Conservation (phyloP, 345 rosid species). For the Triadica sebifera region DNA sequence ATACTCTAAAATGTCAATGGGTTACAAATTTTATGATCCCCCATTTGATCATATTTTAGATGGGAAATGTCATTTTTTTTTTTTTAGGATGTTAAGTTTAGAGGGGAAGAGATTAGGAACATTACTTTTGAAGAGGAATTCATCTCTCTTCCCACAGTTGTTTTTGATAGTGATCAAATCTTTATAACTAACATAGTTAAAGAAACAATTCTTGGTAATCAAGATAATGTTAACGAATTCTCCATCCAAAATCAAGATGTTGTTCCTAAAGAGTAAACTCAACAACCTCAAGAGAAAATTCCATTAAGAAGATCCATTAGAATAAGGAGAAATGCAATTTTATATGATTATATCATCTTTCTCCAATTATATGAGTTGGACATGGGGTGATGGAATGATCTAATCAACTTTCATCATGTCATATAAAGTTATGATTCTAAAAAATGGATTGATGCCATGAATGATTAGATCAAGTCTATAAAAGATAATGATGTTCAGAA, state of each 20-base stretch:
- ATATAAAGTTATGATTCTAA: too few relatives aligned
- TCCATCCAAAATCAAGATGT: neutral
- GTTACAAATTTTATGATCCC: slow-evolving; percentile 1
- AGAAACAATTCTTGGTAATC: neutral
- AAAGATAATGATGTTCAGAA: too few relatives aligned
- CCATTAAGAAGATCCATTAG: too few relatives aligned
- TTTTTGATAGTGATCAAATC: neutral
- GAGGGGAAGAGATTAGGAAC: neutral
- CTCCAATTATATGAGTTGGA: too few relatives aligned
- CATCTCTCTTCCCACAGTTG: neutral
- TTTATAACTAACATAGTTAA: neutral
- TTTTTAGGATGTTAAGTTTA: neutral
- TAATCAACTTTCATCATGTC: too few relatives aligned
- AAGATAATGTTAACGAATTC: neutral
- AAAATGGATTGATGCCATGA: too few relatives aligned
- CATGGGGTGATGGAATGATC: too few relatives aligned
- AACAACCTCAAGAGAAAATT: neutral
- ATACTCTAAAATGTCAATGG: neutral
- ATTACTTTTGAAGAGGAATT: neutral
- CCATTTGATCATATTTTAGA: too few relatives aligned
- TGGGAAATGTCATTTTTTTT: too few relatives aligned
- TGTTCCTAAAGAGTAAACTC: neutral
- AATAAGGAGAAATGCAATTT: too few relatives aligned
- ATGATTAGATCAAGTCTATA: too few relatives aligned
- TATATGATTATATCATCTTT: too few relatives aligned